Percentiles rank a stretch among this genome's conserved stretches.
These are phyloP conservation scores for Penicillium sp. DNA, from an alignment of 2,329 filamentous ascomycete species.

Conservation along the genomic window DNA sequence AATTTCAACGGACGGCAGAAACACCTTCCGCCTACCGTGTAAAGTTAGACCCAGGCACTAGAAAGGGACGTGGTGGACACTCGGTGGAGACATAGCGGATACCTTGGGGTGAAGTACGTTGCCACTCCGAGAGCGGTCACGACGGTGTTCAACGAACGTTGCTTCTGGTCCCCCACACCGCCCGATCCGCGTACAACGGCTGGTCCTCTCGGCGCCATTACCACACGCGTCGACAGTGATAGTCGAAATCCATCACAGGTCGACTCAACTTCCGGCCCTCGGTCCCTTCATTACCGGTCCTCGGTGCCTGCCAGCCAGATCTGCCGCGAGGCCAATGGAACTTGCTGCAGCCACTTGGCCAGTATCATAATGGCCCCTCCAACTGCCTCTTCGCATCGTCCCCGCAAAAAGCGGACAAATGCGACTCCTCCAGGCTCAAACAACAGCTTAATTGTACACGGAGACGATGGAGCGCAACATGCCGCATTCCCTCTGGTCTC, in stretches of 20 bases:
- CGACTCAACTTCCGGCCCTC: not conserved
- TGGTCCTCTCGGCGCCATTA: not conserved
- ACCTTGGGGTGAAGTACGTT: constrained; percentile 7
- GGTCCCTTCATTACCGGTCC: not conserved
- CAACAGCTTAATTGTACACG: constrained; percentile 40
- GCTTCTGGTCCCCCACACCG: not conserved
- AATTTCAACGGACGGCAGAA: constrained; percentile 27
- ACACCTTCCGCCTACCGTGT: constrained; percentile 23
- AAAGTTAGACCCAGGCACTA: constrained; percentile 13
- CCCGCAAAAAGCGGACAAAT: constrained; percentile 43
- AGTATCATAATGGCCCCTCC: constrained; percentile 24
- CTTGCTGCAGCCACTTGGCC: constrained; percentile 10
- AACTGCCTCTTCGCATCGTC: constrained; percentile 34
- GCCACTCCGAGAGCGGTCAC: not conserved
- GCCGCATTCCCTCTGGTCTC: constrained; percentile 86
- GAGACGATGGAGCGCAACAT: constrained; percentile 40
- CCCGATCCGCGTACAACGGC: not conserved
- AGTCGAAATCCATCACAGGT: too few species aligned
- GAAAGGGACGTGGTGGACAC: constrained; percentile 2
- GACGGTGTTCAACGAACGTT: not conserved
- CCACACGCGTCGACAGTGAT: too few species aligned
- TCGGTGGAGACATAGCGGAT: constrained; percentile 15
- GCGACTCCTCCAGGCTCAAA: constrained; percentile 33
- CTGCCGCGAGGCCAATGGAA: constrained; percentile 18
- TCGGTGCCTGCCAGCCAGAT: not conserved